A percentile compares a stretch with the other conserved stretches of the same genome.
Conservation (phyloP, 1,284 basidiomycete genomes). For the Xanthoconium separans region DNA sequence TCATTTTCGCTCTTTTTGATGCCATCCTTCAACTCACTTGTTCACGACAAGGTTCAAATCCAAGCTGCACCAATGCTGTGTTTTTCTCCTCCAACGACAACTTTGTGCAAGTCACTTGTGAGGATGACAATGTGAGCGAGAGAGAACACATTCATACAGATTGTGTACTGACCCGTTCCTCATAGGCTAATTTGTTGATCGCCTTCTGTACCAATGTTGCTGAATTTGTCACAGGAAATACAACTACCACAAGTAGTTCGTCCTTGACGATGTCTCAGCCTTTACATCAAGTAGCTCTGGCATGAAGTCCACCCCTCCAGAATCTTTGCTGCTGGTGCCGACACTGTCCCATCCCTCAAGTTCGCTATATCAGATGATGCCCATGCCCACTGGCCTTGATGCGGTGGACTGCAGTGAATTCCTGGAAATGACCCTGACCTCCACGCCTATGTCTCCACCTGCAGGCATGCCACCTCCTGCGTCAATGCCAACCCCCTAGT, state of each 20-base stretch:
- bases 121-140: conserved; percentile 26
- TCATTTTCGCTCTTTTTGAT: background rate
- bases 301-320: background rate
- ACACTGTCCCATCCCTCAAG: background rate
- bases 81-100: conserved; percentile 42
- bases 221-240: conserved; percentile 7
- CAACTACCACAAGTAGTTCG: background rate
- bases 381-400: too few species aligned
- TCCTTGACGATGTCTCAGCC: background rate
- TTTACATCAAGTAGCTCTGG: background rate
- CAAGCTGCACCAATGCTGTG: conserved; percentile 33
- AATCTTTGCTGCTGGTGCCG: background rate
- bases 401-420: background rate
- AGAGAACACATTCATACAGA: background rate
- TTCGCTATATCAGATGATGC: too few species aligned
- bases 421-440: background rate
- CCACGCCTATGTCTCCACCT: background rate
- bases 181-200: conserved; percentile 27
- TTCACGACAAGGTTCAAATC: conserved; percentile 3
- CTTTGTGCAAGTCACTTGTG: conserved; percentile 40
- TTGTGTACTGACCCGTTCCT: background rate
- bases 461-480: background rate
- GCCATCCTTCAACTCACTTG: background rate
- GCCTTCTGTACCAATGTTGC: conserved; percentile 28
- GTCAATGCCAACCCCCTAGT: background rate